A percentile compares a stretch with the other conserved stretches of the same genome.
phyloP scores from a whole-genome alignment of 2,329 filamentous ascomycete species.

The Myriangium duriaei region DNA sequence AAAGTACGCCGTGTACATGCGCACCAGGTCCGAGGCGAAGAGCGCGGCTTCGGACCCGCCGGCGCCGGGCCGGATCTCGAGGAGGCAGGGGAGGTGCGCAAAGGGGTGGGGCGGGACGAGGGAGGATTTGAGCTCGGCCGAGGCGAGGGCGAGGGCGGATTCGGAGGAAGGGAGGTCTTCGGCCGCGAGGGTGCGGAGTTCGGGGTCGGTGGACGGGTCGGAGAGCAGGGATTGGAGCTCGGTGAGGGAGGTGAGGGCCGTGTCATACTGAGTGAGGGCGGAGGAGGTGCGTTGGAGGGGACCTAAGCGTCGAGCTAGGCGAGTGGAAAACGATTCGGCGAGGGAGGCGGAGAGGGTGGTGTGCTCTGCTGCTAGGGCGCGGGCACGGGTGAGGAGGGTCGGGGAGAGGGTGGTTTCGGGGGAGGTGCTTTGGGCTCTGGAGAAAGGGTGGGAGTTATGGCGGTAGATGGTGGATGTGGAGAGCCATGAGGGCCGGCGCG shows the following conservation, averaged over 20 bases:
- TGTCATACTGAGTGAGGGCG: constrained; percentile 45
- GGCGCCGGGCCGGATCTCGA: constrained; percentile 85
- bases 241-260: constrained; percentile 42
- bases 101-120: constrained; percentile 85
- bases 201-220: constrained; percentile 50
- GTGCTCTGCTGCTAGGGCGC: constrained; percentile 44
- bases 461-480: neutral
- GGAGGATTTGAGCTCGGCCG: constrained; percentile 56
- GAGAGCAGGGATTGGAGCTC: constrained; percentile 67
- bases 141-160: constrained; percentile 48
- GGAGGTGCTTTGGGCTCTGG: constrained; percentile 1
- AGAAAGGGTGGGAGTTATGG: neutral
- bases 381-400: constrained; percentile 43
- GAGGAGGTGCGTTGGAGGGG: constrained; percentile 41
- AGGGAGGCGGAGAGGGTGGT: constrained; percentile 39
- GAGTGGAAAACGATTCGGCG: constrained; percentile 42
- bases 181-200: constrained; percentile 46
- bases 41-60: constrained; percentile 84
- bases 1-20: constrained; percentile 82
- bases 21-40: constrained; percentile 75
- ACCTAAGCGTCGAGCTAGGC: constrained; percentile 44
- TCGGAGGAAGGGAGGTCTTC: constrained; percentile 61
- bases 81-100: constrained; percentile 72
- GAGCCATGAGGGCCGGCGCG: neutral
- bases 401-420: constrained; percentile 33